Evolutionary conservation across 2,329 filamentous ascomycete genomes (phyloP).

Genomic region (Hirsutella minnesotensis): DNA sequence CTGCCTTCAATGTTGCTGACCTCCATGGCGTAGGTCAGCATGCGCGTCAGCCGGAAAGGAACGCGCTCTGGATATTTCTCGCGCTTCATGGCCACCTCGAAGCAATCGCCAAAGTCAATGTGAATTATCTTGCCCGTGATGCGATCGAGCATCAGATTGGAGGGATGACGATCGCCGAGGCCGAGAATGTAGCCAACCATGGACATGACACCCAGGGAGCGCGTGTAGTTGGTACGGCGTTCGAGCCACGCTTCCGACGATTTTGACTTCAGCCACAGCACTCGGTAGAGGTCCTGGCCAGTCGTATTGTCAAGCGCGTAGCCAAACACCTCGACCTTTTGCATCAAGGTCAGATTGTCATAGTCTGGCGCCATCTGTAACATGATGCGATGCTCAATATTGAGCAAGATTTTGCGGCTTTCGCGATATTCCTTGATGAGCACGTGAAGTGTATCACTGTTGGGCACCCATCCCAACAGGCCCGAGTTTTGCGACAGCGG

Average conservation of each 20-base stretch:
- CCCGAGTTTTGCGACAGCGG: constrained; percentile 94
- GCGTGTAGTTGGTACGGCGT: constrained; percentile 94
- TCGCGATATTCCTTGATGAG: constrained; percentile 96
- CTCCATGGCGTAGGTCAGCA: constrained; percentile 99
- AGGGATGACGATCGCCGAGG: constrained; percentile 90
- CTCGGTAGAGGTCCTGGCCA: constrained; percentile 93
- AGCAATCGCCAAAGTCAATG: constrained; percentile 98
- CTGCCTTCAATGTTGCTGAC: constrained; percentile 99
- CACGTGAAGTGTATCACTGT: constrained; percentile 93
- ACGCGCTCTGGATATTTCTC: constrained; percentile 98
- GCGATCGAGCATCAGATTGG: constrained; percentile 93
- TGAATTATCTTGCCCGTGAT: constrained; percentile 95
- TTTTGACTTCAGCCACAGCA: constrained; percentile 98
- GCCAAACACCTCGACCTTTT: constrained; percentile 98
- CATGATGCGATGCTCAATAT: constrained; percentile 99
- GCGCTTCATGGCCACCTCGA: constrained; percentile 98
- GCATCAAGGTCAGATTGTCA: constrained; percentile 97
- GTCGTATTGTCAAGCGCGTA: constrained; percentile 99
- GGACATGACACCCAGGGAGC: constrained; percentile 97
- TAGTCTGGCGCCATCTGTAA: constrained; percentile 99
- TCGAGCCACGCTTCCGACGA: constrained; percentile 97
- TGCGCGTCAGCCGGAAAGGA: constrained; percentile 92
- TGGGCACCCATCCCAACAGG: constrained; percentile 89
- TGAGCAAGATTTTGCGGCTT: constrained; percentile 90
- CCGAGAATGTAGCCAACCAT: constrained; percentile 99